Conservation (phyloP, 2,329 filamentous ascomycete genomes). For the Aspergillus arachidicola region DNA sequence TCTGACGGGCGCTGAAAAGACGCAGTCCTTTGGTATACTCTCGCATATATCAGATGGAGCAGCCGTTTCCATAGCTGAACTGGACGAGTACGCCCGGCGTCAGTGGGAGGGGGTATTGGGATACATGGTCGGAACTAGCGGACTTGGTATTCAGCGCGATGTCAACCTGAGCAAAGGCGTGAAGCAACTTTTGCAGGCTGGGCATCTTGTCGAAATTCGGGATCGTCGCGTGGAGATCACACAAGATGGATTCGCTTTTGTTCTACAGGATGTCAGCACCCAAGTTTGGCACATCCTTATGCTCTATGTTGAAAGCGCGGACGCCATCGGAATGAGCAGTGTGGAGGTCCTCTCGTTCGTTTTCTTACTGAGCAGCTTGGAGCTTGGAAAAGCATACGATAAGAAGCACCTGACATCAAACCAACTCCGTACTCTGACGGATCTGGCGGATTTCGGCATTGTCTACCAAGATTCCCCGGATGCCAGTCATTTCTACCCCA, state of each 20-base stretch:
- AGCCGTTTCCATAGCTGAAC: constrained; percentile 68
- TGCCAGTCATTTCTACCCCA: constrained; percentile 74
- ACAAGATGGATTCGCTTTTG: constrained; percentile 88
- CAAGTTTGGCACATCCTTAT: constrained; percentile 96
- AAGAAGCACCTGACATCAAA: constrained; percentile 79
- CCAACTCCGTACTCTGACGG: constrained; percentile 85
- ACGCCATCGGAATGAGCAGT: constrained; percentile 74
- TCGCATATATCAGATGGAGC: constrained; percentile 65
- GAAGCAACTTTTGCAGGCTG: constrained; percentile 78
- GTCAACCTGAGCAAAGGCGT: constrained; percentile 71
- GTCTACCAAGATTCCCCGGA: constrained; percentile 65
- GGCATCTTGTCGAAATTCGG: constrained; percentile 72
- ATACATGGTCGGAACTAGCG: constrained; percentile 74
- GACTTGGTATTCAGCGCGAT: constrained; percentile 51
- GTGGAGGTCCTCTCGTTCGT: constrained; percentile 96
- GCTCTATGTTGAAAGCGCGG: constrained; percentile 85
- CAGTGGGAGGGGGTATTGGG: constrained; percentile 97
- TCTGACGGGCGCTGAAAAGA: constrained; percentile 81
- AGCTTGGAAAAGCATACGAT: constrained; percentile 88
- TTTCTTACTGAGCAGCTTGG: constrained; percentile 90
- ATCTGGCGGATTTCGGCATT: constrained; percentile 88
- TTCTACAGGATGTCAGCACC: constrained; percentile 92
- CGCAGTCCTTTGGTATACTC: constrained; percentile 88
- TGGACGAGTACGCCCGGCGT: constrained; percentile 81
- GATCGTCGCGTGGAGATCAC: constrained; percentile 72